Percentiles rank a stretch among this genome's conserved stretches.
phyloP scores from a whole-genome alignment of 2,329 filamentous ascomycete species.

The Pyrenophora seminiperda region DNA sequence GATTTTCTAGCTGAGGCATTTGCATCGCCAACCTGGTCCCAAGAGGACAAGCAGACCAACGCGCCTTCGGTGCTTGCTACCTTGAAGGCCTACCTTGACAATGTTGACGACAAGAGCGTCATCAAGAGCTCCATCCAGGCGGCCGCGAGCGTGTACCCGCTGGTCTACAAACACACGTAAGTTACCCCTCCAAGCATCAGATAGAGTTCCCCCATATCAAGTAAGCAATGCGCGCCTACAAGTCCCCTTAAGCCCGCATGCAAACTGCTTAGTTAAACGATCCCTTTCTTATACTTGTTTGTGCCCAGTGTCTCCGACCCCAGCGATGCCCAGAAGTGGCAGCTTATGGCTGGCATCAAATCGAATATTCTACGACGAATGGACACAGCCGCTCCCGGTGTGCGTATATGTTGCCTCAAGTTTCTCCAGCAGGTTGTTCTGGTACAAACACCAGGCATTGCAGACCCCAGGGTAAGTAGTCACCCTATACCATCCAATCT shows the following conservation, averaged over 20 bases:
- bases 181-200: slow-evolving; percentile 52
- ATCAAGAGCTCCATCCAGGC: slow-evolving; percentile 86
- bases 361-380: slow-evolving; percentile 84
- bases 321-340: slow-evolving; percentile 81
- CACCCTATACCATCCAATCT: slow-evolving; percentile 8
- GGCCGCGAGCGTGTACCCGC: slow-evolving; percentile 88
- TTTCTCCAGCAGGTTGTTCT: slow-evolving; percentile 93
- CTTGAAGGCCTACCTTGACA: slow-evolving; percentile 58
- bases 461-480: slow-evolving; percentile 77
- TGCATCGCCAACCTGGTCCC: slow-evolving; percentile 81
- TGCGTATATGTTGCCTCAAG: slow-evolving; percentile 95
- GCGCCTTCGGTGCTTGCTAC: slow-evolving; percentile 78
- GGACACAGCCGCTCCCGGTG: slow-evolving; percentile 76
- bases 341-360: slow-evolving; percentile 87
- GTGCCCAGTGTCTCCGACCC: slow-evolving; percentile 78
- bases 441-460: slow-evolving; percentile 83
- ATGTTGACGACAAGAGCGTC: slow-evolving; percentile 75
- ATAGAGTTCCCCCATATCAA: slow-evolving; percentile 28
- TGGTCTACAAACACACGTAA: slow-evolving; percentile 93
- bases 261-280: slow-evolving; percentile 25
- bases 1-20: slow-evolving; percentile 97
- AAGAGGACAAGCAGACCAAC: slow-evolving; percentile 79
- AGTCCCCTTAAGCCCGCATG: slow-evolving; percentile 20
- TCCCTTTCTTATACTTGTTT: slow-evolving; percentile 42
- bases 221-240: slow-evolving; percentile 20